Evolutionary conservation across 2,329 filamentous ascomycete species (phyloP), one percentile per base, ranked within the genome.

Genomic region (Penicillium oxalicum): DNA sequence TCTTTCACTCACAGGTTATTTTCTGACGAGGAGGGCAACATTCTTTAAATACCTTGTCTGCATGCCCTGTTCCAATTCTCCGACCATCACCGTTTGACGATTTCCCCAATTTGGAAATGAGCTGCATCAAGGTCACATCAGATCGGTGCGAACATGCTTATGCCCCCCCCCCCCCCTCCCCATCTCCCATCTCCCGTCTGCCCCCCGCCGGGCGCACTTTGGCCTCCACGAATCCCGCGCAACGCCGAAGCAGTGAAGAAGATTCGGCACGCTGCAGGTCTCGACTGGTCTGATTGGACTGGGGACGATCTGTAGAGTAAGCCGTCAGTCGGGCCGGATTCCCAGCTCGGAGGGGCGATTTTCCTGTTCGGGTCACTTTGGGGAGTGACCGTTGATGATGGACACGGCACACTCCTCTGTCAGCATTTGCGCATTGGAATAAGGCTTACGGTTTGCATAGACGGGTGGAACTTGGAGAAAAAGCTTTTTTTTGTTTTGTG

Each of bases 41-140:
- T 8, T 9, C 25, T 28, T 44, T 44, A 44, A 27, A 34, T 27
- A 12, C 12, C 4, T 6, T 27, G 9, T n/a, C 9, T 24, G 13
- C 25, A 9, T 13, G 4, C 24, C 18, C 18, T 13, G 9, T 28
- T 13, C 42, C 12, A 25, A 27, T n/a, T n/a, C 6, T 36, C 32
- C 27, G n/a, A 44, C 42, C 9, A 26, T 34, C n/a, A 34, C 18
- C 28, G 29, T 9, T 9, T 35, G 48, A 51, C 39, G 37, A 40
- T 27, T 48, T 54, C 41, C 53, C 47, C 25, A 44, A 46, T 44
- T 0, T 5, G 51, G 53, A n/a, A 32, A 52, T 45, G 51, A 54
- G 26, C 27, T 52, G 51, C 51, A 38, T 26, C 29, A 28, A 52
- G 44, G 49, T 18, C 18, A 18, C 18, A 49, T 56, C 45, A 52